Evolutionary conservation across 1,139 yeast genomes (phyloP).

Genomic region (Schwanniomyces etchellsii): DNA sequence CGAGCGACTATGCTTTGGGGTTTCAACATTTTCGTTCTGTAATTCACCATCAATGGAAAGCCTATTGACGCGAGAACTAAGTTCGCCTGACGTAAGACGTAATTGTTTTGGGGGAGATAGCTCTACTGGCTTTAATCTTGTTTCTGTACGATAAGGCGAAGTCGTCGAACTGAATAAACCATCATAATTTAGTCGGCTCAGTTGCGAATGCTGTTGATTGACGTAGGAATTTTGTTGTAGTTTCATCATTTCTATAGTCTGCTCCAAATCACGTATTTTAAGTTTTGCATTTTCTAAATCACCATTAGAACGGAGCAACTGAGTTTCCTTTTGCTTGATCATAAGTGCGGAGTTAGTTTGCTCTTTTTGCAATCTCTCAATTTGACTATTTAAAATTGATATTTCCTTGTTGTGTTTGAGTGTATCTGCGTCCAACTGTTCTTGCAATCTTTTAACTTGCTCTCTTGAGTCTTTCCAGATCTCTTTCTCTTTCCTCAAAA

Average conservation of each 20-base stretch:
- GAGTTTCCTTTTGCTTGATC: constrained; percentile 63
- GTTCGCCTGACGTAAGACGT: constrained; percentile 31
- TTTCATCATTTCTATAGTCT: constrained; percentile 43
- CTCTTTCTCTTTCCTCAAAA: constrained; percentile 46
- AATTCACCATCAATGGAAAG: constrained; percentile 37
- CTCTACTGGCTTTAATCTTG: background rate
- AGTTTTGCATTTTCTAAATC: constrained; percentile 54
- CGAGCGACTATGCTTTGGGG: constrained; percentile 8
- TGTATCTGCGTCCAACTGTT: constrained; percentile 40
- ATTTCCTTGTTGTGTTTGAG: constrained; percentile 39
- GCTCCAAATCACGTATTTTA: constrained; percentile 47
- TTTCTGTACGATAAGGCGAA: constrained; percentile 4
- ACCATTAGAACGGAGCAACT: constrained; percentile 50
- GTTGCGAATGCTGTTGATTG: constrained; percentile 8
- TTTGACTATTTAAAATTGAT: constrained; percentile 21
- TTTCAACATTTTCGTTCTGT: constrained; percentile 12
- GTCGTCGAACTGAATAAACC: constrained; percentile 3
- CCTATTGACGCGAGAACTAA: constrained; percentile 40
- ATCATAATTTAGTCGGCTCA: constrained; percentile 3
- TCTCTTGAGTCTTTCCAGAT: constrained; percentile 46
- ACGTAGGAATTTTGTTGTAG: constrained; percentile 20
- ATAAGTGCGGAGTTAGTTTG: constrained; percentile 46
- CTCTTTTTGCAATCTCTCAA: constrained; percentile 41
- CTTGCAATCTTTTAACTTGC: constrained; percentile 29
- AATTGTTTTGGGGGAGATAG: constrained; percentile 5